These are phyloP conservation scores for Vigna nakashimae DNA, from an alignment of 306 rosid species.

Conservation along the genomic window DNA sequence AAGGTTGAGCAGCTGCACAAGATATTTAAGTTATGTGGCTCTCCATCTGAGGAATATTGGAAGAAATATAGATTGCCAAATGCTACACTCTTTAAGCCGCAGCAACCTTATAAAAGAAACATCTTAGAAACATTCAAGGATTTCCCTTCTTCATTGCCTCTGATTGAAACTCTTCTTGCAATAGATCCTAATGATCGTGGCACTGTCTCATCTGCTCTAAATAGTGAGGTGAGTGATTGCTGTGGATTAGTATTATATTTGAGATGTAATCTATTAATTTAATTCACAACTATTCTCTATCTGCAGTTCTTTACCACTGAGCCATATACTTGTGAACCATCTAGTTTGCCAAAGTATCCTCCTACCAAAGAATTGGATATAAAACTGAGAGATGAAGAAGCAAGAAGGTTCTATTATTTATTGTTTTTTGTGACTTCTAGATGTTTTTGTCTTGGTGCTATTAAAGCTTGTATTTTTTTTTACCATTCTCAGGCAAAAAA, in stretches of 20 bases:
- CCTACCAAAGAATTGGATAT: conserved; percentile 90
- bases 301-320: conserved; percentile 76
- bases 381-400: conserved; percentile 83
- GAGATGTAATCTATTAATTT: conserved; percentile 22
- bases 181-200: conserved; percentile 74
- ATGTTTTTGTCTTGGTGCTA: conserved; percentile 35
- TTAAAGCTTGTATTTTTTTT: conserved; percentile 26
- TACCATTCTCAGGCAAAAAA: conserved; percentile 67
- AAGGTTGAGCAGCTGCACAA: conserved; percentile 94
- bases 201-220: conserved; percentile 64
- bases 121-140: conserved; percentile 72
- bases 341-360: conserved; percentile 82
- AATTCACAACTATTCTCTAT: conserved; percentile 39
- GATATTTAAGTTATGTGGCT: conserved; percentile 91
- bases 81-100: conserved; percentile 93
- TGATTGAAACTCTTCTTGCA: conserved; percentile 82
- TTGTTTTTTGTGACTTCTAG: conserved; percentile 32
- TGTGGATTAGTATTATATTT: conserved; percentile 21
- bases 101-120: conserved; percentile 76
- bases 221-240: conserved; percentile 69
- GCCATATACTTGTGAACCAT: conserved; percentile 84
- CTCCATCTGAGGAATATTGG: conserved; percentile 93
- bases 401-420: conserved; percentile 67
- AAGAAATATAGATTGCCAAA: conserved; percentile 85
- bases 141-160: conserved; percentile 76